Evolutionary conservation across 441 rosid genomes (phyloP).

Genomic region (Pelargonium australe): DNA sequence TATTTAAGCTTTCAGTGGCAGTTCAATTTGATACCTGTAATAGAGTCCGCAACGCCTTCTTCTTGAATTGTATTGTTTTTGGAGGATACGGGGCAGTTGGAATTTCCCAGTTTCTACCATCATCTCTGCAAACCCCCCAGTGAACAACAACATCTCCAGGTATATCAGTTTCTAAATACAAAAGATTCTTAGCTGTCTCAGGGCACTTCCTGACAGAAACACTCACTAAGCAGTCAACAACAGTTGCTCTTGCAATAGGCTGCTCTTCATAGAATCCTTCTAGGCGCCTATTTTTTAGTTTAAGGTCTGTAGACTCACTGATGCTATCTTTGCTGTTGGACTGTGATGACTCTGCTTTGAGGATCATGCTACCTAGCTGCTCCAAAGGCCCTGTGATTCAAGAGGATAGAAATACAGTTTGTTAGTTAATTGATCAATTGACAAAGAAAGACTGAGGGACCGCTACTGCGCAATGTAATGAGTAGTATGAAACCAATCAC

Average conservation of each 20-base stretch:
- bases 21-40: constrained; percentile 48
- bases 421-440: constrained; percentile 15
- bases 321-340: constrained; percentile 30
- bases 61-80: constrained; percentile 60
- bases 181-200: constrained; percentile 51
- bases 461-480: no score
- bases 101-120: constrained; percentile 68
- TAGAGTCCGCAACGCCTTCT: constrained; percentile 73
- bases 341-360: constrained; percentile 37
- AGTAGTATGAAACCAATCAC: no score
- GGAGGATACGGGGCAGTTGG: constrained; percentile 74
- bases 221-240: constrained; percentile 40
- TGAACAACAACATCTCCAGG: constrained; percentile 79
- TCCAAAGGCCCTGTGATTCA: constrained; percentile 45
- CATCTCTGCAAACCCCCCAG: constrained; percentile 96
- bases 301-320: constrained; percentile 27
- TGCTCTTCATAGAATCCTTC: constrained; percentile 74
- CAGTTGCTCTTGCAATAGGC: constrained; percentile 45
- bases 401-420: constrained; percentile 17
- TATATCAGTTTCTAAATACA: constrained; percentile 68
- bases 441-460: no score
- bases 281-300: constrained; percentile 31
- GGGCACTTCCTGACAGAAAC: constrained; percentile 61
- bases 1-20: not conserved
- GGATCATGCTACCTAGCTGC: constrained; percentile 43